Base-by-base conservation (phyloP, 163 green algal genomes). In the Chlorella variabilis region DNA sequence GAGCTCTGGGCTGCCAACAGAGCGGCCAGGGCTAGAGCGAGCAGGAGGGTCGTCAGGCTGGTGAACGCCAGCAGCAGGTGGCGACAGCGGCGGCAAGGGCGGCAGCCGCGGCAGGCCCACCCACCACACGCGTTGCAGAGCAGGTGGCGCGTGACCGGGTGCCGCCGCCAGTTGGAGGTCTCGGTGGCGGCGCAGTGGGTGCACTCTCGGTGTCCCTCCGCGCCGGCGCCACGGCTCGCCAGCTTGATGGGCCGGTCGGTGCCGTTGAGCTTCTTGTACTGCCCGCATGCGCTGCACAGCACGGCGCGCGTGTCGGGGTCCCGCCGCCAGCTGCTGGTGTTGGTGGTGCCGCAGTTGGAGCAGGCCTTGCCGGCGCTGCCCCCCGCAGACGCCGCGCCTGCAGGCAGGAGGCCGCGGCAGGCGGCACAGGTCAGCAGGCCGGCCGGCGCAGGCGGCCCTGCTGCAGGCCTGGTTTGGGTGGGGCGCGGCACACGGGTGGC, bases 261-360 rank as follows among this genome's bases (percentile, higher is more conserved):
- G 51, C 71, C 54, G 38, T 78, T 78, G 15, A 68, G 42, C 71
- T 78, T 78, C 25, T 69, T 68, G 71, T 69, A 78, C 71, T 78
- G 71, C 34, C 71, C 71, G 36, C 71, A 78, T 17, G 71, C 71
- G 71, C 36, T 69, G 71, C 71, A 78, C 51, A 78, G 71, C 36
- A 39, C n/a, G 4, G 54, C 34, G 18, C n/a, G 23, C 23, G 34
- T 78, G 9, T 68, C 48, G 2, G 71, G 71, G 71, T 68, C 71
- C 8, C 54, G 51, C 71, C 71, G 71, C 71, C 71, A 78, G 71
- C 71, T 78, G 54, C 48, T 68, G 11, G 71, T 78, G 51, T 54
- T 51, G 18, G 34, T 49, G 1, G 71, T 78, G 51, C 71, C 54
- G 54, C 71, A 78, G 71, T 78, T 78, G 71, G 71, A 41, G 54